A percentile compares a stretch with the other conserved stretches of the same genome.
These are phyloP conservation scores for Talaromyces piceae DNA, from an alignment of 2,329 filamentous ascomycete genomes.

Conservation along the genomic window DNA sequence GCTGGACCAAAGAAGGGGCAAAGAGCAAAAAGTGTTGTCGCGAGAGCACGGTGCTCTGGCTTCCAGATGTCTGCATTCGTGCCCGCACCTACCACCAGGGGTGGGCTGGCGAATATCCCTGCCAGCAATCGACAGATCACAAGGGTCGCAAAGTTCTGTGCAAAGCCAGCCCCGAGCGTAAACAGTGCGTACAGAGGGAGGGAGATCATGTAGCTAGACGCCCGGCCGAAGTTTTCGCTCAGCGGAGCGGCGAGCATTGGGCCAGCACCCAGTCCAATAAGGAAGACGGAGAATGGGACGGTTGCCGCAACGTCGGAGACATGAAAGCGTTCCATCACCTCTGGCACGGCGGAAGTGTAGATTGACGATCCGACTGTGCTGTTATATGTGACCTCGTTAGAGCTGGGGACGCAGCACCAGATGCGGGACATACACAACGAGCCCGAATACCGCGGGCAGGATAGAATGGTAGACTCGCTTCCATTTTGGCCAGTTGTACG, in stretches of 20 bases:
- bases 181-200: conserved; percentile 54
- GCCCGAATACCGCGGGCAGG: conserved; percentile 2
- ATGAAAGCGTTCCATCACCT: not conserved
- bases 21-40: conserved; percentile 47
- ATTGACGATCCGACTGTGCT: conserved; percentile 4
- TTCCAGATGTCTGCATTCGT: conserved; percentile 59
- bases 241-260: conserved; percentile 54
- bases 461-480: conserved; percentile 4
- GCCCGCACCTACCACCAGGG: conserved; percentile 59
- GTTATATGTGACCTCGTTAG: not conserved
- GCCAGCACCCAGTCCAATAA: conserved; percentile 57
- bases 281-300: conserved; percentile 43
- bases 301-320: not conserved
- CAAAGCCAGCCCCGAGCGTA: conserved; percentile 57
- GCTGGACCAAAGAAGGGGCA: conserved; percentile 26
- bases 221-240: conserved; percentile 53
- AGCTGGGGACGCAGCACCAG: not conserved
- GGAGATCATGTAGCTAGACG: conserved; percentile 46
- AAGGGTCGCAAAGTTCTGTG: conserved; percentile 47
- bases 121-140: conserved; percentile 56
- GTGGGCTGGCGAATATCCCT: conserved; percentile 56
- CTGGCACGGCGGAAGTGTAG: conserved; percentile 1
- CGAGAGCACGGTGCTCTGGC: conserved; percentile 45
- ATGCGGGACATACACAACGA: conserved; percentile 1
- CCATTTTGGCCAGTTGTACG: conserved; percentile 5